Conservation (phyloP, 176 grass and related monocot species). For the Phoenix dactylifera region DNA sequence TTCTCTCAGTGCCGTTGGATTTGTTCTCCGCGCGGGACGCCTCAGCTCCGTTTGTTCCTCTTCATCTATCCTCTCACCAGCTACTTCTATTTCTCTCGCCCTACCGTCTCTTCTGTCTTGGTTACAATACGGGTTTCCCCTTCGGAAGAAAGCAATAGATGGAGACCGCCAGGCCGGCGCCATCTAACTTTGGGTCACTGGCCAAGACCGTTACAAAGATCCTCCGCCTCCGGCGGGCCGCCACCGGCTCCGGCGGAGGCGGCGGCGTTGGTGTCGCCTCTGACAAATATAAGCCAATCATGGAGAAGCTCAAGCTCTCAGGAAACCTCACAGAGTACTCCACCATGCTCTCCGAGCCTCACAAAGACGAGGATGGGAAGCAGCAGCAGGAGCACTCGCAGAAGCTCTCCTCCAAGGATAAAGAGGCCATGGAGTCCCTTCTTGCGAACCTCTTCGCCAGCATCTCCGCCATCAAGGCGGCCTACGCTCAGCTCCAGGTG, state of each 20-base stretch:
- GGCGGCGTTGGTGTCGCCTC: neutral
- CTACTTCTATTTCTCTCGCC: conserved; percentile 9
- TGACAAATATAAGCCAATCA: conserved; percentile 15
- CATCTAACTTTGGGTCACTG: conserved; percentile 32
- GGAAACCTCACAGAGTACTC: conserved; percentile 55
- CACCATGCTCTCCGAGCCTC: conserved; percentile 24
- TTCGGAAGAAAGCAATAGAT: conserved; percentile 4
- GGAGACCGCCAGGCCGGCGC: conserved; percentile 17
- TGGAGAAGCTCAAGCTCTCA: conserved; percentile 68
- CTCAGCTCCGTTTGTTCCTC: too few relatives aligned
- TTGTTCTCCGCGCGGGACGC: too few relatives aligned
- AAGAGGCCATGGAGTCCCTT: conserved; percentile 35
- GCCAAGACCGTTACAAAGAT: conserved; percentile 66
- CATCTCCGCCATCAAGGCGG: conserved; percentile 80
- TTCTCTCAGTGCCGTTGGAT: too few relatives aligned
- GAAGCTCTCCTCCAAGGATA: conserved; percentile 2
- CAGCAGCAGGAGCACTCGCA: neutral
- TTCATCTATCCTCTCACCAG: neutral
- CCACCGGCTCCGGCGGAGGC: neutral
- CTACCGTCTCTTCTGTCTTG: conserved; percentile 5
- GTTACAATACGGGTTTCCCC: neutral
- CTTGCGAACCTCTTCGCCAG: conserved; percentile 65
- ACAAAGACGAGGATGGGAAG: conserved; percentile 39
- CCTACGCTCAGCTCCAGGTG: conserved; percentile 87
- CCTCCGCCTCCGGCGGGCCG: conserved; percentile 41